These are phyloP conservation scores for Diplocarpon rosae DNA, from an alignment of 2,329 filamentous ascomycete genomes.

Conservation along the genomic window DNA sequence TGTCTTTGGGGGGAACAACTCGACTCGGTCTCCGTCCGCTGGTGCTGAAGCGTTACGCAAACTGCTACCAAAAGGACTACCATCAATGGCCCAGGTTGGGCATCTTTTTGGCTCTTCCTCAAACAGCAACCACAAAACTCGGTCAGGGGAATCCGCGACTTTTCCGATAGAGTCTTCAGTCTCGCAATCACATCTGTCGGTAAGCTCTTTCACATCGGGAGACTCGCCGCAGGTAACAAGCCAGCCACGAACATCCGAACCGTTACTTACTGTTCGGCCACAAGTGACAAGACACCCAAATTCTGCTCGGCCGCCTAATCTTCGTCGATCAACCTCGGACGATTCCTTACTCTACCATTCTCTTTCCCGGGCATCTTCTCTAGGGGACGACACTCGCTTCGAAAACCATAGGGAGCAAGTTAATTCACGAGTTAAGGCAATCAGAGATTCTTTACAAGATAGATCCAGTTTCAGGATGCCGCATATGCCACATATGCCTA, in stretches of 20 bases:
- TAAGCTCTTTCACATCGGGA: constrained; percentile 7
- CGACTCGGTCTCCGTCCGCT: constrained; percentile 39
- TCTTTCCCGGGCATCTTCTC: constrained; percentile 67
- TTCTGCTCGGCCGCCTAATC: constrained; percentile 7
- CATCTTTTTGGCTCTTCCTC: constrained; percentile 23
- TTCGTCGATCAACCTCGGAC: constrained; percentile 60
- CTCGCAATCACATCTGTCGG: not conserved
- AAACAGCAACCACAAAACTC: constrained; percentile 9
- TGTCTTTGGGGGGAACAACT: constrained; percentile 32
- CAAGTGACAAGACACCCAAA: constrained; percentile 3
- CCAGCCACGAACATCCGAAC: constrained; percentile 8
- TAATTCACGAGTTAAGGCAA: constrained; percentile 81
- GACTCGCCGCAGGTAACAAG: constrained; percentile 1
- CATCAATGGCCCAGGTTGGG: constrained; percentile 32
- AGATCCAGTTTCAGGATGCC: constrained; percentile 64
- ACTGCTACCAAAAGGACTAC: constrained; percentile 42
- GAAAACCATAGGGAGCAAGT: constrained; percentile 72
- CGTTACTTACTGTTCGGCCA: constrained; percentile 9
- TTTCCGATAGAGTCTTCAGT: constrained; percentile 4
- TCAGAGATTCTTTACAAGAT: constrained; percentile 79
- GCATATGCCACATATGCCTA: constrained; percentile 44
- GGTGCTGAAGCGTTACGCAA: constrained; percentile 47
- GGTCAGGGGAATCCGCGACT: constrained; percentile 4
- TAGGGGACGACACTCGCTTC: constrained; percentile 76
- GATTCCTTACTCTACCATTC: constrained; percentile 68